These are phyloP conservation scores for Aspergillus latus DNA, from an alignment of 2,329 filamentous ascomycete genomes.

Conservation along the genomic window DNA sequence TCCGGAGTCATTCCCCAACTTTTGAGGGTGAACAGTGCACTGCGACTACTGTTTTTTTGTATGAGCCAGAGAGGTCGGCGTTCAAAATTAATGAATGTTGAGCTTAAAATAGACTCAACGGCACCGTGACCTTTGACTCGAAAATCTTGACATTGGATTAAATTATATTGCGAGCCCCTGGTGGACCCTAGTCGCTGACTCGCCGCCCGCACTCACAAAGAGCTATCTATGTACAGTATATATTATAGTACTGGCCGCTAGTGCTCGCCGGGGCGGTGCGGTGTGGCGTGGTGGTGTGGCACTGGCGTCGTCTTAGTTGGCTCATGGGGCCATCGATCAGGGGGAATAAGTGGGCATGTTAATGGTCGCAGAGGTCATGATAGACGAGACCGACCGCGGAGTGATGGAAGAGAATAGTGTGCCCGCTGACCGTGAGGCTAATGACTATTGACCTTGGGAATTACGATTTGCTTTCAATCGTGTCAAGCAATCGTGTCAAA, in stretches of 20 bases:
- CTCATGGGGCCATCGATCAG: background rate
- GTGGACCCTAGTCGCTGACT: background rate
- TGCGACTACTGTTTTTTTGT: too few species aligned
- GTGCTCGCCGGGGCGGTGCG: too few species aligned
- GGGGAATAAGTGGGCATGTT: background rate
- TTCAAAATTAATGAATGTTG: background rate
- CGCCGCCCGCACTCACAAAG: too few species aligned
- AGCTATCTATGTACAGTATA: too few species aligned
- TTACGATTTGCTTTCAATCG: background rate
- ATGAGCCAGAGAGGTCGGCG: background rate
- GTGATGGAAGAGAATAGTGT: too few species aligned
- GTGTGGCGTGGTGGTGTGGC: too few species aligned
- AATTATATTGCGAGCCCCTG: background rate
- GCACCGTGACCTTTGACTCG: background rate
- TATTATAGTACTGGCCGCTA: too few species aligned
- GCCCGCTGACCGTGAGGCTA: background rate
- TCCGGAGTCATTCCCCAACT: background rate
- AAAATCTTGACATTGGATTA: background rate
- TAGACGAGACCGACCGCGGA: background rate
- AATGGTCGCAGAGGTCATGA: background rate
- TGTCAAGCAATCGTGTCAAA: background rate
- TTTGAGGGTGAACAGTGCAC: background rate
- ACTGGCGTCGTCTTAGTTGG: background rate
- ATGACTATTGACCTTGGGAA: background rate
- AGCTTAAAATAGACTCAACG: background rate